These are phyloP conservation scores for Platanthera guangdongensis DNA, from an alignment of 106 monocot species.

Conservation along the genomic window DNA sequence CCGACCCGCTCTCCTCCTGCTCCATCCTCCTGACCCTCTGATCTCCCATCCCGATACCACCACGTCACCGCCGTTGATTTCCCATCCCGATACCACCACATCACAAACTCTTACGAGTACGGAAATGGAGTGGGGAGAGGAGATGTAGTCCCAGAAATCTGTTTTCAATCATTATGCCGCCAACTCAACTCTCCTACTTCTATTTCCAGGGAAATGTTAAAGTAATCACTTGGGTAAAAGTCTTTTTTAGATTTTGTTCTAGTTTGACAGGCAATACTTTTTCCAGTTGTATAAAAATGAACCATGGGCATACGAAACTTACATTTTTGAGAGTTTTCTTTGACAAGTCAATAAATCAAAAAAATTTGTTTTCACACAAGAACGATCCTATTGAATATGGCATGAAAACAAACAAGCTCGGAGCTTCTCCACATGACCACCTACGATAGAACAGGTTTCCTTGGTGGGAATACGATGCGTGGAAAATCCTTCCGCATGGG, in stretches of 20 bases:
- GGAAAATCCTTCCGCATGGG: background rate
- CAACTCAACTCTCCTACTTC: background rate
- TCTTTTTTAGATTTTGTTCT: background rate
- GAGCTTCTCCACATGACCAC: conserved; percentile 27
- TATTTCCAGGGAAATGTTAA: background rate
- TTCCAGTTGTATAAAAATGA: background rate
- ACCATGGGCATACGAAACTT: background rate
- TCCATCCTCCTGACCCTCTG: too few relatives aligned
- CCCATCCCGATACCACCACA: too few relatives aligned
- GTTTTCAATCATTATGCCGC: background rate
- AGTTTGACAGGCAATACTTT: background rate
- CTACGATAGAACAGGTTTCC: background rate
- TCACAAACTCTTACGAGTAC: background rate
- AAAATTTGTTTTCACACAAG: background rate
- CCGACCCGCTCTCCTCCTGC: too few relatives aligned
- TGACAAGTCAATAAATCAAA: background rate
- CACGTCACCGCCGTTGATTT: too few relatives aligned
- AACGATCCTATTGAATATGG: background rate
- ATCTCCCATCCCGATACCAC: too few relatives aligned
- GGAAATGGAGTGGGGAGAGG: background rate
- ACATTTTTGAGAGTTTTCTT: background rate
- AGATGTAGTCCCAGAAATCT: background rate
- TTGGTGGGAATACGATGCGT: background rate
- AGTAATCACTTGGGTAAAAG: background rate
- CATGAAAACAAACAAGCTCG: background rate